These are phyloP conservation scores for Tulasnella sp. DNA, from an alignment of 768 basidiomycete species.

Conservation along the genomic window DNA sequence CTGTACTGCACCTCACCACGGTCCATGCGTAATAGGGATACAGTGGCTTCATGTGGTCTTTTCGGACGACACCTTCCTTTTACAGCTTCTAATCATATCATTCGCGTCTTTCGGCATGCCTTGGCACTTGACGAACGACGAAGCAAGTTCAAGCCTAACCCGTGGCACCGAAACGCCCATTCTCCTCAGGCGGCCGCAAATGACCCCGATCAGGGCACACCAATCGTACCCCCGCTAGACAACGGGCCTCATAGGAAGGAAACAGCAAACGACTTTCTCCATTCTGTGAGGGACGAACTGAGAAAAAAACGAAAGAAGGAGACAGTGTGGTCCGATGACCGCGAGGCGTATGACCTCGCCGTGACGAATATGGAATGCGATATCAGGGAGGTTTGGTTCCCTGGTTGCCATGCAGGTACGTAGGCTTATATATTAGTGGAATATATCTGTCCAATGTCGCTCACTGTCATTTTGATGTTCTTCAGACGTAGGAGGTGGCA, in stretches of 20 bases:
- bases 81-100: slow-evolving; percentile 1
- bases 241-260: background rate
- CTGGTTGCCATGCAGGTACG: slow-evolving; percentile 26
- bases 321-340: background rate
- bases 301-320: background rate
- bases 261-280: background rate
- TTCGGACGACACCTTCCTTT: slow-evolving; percentile 11
- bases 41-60: background rate
- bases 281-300: background rate
- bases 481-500: slow-evolving; percentile 21
- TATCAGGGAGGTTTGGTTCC: slow-evolving; percentile 73
- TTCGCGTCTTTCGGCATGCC: slow-evolving; percentile 14
- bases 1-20: too few relatives aligned
- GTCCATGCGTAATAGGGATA: background rate
- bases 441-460: slow-evolving; percentile 37
- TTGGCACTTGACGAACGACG: slow-evolving; percentile 12
- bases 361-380: slow-evolving; percentile 30
- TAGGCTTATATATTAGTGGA: background rate
- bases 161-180: slow-evolving; percentile 25
- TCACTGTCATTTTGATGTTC: background rate
- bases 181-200: background rate
- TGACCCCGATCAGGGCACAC: background rate
- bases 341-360: background rate
- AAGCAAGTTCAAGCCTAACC: slow-evolving; percentile 7
- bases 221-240: background rate